Percentiles rank a stretch among this genome's conserved stretches.
phyloP scores from a whole-genome alignment of 2,329 filamentous ascomycete genomes.

The Acrocalymma vagum region DNA sequence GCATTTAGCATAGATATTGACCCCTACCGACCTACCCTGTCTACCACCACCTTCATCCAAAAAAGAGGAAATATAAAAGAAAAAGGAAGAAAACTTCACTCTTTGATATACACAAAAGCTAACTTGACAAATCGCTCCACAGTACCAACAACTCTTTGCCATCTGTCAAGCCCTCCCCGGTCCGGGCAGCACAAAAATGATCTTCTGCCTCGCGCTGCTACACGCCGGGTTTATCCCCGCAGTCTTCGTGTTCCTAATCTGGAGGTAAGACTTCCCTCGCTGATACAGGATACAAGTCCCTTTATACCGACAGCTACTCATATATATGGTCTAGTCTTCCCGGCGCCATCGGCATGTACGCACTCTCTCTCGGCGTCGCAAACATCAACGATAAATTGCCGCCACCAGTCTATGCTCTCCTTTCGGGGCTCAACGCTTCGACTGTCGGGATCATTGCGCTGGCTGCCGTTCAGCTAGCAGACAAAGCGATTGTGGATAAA shows the following conservation, averaged over 20 bases:
- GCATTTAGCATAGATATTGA: too few species aligned
- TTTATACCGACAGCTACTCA: too few species aligned
- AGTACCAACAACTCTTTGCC: slow-evolving; percentile 76
- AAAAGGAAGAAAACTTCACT: too few species aligned
- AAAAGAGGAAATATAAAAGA: too few species aligned
- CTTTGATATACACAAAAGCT: too few species aligned
- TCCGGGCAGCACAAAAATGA: slow-evolving; percentile 73
- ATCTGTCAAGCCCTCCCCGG: slow-evolving; percentile 72
- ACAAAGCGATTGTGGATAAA: slow-evolving; percentile 71
- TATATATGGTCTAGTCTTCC: too few species aligned
- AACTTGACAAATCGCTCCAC: too few species aligned
- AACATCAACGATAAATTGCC: slow-evolving; percentile 67
- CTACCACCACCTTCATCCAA: too few species aligned
- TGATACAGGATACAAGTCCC: too few species aligned
- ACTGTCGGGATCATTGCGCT: slow-evolving; percentile 75
- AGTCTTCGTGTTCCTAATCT: slow-evolving; percentile 66
- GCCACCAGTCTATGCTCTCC: slow-evolving; percentile 68
- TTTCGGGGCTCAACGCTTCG: slow-evolving; percentile 74
- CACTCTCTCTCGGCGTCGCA: slow-evolving; percentile 68
- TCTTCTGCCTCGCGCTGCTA: slow-evolving; percentile 71
- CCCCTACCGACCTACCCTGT: too few species aligned
- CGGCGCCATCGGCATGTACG: slow-evolving; percentile 73
- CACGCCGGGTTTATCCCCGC: slow-evolving; percentile 66
- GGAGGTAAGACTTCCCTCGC: too few species aligned
- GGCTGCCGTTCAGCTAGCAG: slow-evolving; percentile 69